These are phyloP conservation scores for Alectoria sarmentosa DNA, from an alignment of 495 filamentous ascomycete genomes.

Conservation along the genomic window DNA sequence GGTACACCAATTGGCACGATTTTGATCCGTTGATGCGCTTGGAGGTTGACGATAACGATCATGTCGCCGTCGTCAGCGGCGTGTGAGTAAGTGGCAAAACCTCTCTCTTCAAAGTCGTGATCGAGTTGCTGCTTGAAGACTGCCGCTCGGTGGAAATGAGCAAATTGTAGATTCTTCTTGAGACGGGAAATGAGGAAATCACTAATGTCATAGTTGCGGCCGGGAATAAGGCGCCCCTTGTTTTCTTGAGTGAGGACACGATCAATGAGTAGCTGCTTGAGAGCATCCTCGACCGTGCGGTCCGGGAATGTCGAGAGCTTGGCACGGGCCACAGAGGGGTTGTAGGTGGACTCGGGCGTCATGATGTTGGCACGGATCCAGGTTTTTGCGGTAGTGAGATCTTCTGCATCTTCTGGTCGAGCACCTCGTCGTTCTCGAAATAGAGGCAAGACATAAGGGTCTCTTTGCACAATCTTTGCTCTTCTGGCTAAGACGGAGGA, in stretches of 20 bases:
- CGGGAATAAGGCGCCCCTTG: conserved; percentile 43
- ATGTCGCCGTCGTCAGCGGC: conserved; percentile 57
- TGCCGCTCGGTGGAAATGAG: conserved; percentile 30
- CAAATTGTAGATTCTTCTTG: conserved; percentile 25
- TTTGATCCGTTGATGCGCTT: conserved; percentile 51
- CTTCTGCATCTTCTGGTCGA: conserved; percentile 22
- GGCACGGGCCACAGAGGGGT: conserved; percentile 34
- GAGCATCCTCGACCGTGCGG: conserved; percentile 45
- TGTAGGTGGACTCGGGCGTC: conserved; percentile 45
- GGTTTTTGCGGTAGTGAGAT: conserved; percentile 45
- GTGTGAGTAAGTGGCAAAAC: conserved; percentile 34
- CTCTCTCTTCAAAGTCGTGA: conserved; percentile 32
- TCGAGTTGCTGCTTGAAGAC: conserved; percentile 34
- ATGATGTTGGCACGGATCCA: conserved; percentile 54
- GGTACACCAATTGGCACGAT: conserved; percentile 51
- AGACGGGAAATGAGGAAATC: conserved; percentile 26
- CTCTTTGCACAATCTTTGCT: conserved; percentile 33
- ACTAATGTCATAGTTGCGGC: conserved; percentile 37
- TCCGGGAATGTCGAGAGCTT: conserved; percentile 41
- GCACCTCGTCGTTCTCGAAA: not conserved
- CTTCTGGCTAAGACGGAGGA: conserved; percentile 32
- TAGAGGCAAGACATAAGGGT: conserved; percentile 34
- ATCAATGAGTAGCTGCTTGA: conserved; percentile 50
- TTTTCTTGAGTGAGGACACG: conserved; percentile 55
- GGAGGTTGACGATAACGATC: conserved; percentile 62